phyloP scores from a whole-genome alignment of 192 early-diverging fungal species.

The Dimargaris verticillata region DNA sequence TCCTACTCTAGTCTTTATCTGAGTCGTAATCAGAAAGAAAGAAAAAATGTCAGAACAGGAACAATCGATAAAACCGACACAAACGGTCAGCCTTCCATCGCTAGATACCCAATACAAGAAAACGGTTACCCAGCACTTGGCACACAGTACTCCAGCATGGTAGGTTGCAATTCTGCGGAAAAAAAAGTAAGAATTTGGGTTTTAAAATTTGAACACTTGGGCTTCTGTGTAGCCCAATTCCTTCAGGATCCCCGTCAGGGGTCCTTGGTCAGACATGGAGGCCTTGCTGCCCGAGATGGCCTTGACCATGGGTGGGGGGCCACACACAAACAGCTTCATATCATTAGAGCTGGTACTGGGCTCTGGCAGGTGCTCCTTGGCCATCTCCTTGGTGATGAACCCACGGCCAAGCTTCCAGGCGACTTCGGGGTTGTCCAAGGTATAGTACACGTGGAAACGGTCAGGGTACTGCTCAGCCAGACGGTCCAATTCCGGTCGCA shows the following conservation, averaged over 20 bases:
- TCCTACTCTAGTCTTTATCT: too few relatives aligned
- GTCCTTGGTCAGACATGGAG: conserved; percentile 66
- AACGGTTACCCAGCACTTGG: too few relatives aligned
- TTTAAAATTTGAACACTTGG: conserved; percentile 74
- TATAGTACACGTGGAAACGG: conserved; percentile 49
- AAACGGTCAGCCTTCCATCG: too few relatives aligned
- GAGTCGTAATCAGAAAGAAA: too few relatives aligned
- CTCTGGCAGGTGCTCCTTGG: conserved; percentile 48
- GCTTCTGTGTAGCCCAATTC: conserved; percentile 49
- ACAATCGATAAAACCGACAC: too few relatives aligned
- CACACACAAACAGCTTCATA: conserved; percentile 46
- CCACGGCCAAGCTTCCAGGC: conserved; percentile 61
- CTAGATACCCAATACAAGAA: too few relatives aligned
- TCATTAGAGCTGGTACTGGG: conserved; percentile 27
- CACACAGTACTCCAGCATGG: too few relatives aligned
- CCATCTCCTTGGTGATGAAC: conserved; percentile 51
- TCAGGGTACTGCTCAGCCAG: conserved; percentile 36
- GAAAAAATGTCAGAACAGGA: too few relatives aligned
- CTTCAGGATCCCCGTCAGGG: conserved; percentile 67
- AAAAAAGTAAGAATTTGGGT: conserved; percentile 7
- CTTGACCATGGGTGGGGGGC: conserved; percentile 55
- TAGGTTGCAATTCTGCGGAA: background rate
- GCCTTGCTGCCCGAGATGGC: conserved; percentile 63
- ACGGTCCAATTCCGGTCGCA: conserved; percentile 47
- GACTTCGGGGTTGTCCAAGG: conserved; percentile 36